Base-by-base conservation (phyloP, 108 stramenopile species). In the Cyclostephanos tholiformis region DNA sequence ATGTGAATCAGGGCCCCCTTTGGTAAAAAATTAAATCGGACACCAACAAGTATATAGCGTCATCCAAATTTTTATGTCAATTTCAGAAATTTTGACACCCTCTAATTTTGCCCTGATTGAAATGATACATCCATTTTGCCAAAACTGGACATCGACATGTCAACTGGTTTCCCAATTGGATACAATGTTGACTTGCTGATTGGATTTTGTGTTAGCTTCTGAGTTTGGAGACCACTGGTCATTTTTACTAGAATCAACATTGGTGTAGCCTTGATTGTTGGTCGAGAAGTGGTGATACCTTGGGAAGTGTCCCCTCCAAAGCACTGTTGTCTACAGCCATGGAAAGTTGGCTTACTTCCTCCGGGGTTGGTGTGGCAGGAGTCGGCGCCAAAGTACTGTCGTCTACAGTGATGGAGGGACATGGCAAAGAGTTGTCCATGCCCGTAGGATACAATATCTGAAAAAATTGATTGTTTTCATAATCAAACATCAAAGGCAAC, bases 1-100 rank as follows among this genome's bases (percentile, higher is more conserved):
- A 79, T 25, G 23, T 71, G 78, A 11, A 72, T 65, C 26, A n/a
- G 32, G 13, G 78, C 60, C 52, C 78, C 78, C 17, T 72, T 71
- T 17, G 78, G 78, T 5, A 79, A 60, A 52, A 72, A 62, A 3
- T 53, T 4, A 79, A 55, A 1, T 62, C 65, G 27, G 58, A 55
- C 39, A 43, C 65, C 48, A 79, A 66, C 49, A 79, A 65, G 20
- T 60, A 30, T 6, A 79, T 59, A 3, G 72, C 71, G 4, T 64
- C 32, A 12, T 70, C 63, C 46, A 79, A 41, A 3, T 57, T 49
- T 58, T 62, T 17, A 79, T 11, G 50, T 79, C 71, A 17, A 79
- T 64, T 41, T 79, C 71, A 29, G 78, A 52, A 27, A 67, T 49
- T 4, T 61, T 36, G 11, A 72, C 67, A 9, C 78, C 78, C 4